Base-by-base conservation (phyloP, 495 filamentous ascomycete species). In the Umbilicaria muhlenbergii region DNA sequence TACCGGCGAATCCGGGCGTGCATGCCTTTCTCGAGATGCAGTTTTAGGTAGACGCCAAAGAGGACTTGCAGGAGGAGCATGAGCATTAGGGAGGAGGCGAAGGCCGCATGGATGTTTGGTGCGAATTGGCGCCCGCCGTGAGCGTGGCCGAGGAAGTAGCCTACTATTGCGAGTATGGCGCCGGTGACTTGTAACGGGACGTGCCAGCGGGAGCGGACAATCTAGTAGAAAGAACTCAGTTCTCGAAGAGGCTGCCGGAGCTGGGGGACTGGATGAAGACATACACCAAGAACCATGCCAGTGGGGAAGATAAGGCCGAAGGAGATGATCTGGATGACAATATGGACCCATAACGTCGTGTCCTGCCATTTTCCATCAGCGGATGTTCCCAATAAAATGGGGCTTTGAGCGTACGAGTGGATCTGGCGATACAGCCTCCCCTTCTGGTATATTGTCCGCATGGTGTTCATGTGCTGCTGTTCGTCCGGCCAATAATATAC, bases 251-350 rank as follows among this genome's bases (percentile, higher is more conserved):
- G 43, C 38, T 33, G 14, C 11, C 11, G 21, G 2, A 17, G 28
- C 18, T 21, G 8, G 40, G 34, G 24, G 42, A 35, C 10, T n/a
- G 17, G 31, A 35, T 32, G 41, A 31, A 50, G 38, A 66, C 77
- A 49, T 75, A 89, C 82, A 32, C 91, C 89, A 11, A 96, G 67
- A 32, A 98, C 89, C 89, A 98, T 95, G 38, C 92, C 91, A 16
- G 85, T 66, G 8, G 91, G 91, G 53, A 96, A 95, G 34, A 96
- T 71, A 38, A 96, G 62, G 42, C 91, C 91, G 70, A 92, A 96
- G 19, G 86, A 70, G 21, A 85, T 51, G 46, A 78, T 79, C 72
- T 94, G 87, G n/a, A 92, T 56, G 44, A 92, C 70, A 52, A 98
- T 95, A 60, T 98, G 91, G 24, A 79, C 65, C 91, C 89, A 98